Evolutionary conservation across 108 stramenopile species (phyloP).

Genomic region (Mayamaea pseudoterrestris): DNA sequence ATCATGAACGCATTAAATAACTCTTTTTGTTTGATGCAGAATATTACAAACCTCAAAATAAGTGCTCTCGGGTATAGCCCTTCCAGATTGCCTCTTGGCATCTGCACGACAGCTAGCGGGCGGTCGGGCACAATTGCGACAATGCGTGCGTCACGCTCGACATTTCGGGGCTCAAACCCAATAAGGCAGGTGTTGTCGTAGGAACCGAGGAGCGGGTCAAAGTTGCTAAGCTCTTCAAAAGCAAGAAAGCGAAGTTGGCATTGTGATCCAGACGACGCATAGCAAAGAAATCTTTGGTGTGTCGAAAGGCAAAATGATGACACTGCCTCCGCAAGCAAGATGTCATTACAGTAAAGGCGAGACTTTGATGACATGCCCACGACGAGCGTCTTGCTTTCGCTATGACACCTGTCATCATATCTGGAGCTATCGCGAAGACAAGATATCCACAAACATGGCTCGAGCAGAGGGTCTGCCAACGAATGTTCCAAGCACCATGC

Average conservation of each 20-base stretch:
- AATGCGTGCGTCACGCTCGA: conserved; percentile 65
- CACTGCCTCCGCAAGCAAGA: conserved; percentile 54
- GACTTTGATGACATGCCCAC: conserved; percentile 55
- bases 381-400: conserved; percentile 24
- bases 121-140: conserved; percentile 50
- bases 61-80: conserved; percentile 69
- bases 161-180: conserved; percentile 52
- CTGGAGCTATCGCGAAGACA: conserved; percentile 30
- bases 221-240: conserved; percentile 30
- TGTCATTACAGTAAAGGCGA: conserved; percentile 67
- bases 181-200: background rate
- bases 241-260: conserved; percentile 58
- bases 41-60: conserved; percentile 59
- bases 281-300: conserved; percentile 51
- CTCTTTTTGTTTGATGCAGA: conserved; percentile 28
- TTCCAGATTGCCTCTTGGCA: conserved; percentile 82
- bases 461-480: conserved; percentile 49
- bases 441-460: conserved; percentile 75
- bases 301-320: conserved; percentile 58
- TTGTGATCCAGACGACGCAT: conserved; percentile 53
- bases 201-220: conserved; percentile 53
- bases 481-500: conserved; percentile 27
- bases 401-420: too few species aligned
- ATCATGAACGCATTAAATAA: conserved; percentile 53
- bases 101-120: conserved; percentile 63